Percentiles rank a stretch among this genome's conserved stretches.
Evolutionary conservation across 2,329 filamentous ascomycete genomes (phyloP).

Genomic region (Ophiostoma populinum): DNA sequence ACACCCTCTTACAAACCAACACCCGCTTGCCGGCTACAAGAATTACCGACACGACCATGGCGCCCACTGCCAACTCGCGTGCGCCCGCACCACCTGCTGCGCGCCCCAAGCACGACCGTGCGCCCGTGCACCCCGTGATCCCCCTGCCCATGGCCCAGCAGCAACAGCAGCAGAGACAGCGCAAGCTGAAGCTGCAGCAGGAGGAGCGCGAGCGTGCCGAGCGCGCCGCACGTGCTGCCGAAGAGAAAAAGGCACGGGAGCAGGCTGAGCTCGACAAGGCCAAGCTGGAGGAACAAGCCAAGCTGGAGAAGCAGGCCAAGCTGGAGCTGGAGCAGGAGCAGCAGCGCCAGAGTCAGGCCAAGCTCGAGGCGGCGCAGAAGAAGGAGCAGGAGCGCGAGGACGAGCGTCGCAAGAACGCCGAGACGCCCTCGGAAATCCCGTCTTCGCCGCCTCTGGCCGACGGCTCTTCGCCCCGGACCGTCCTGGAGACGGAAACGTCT

Average conservation of each 20-base stretch:
- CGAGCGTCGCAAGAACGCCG: not conserved
- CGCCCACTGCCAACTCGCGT: slow-evolving; percentile 6
- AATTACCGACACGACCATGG: slow-evolving; percentile 5
- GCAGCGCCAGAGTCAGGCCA: not conserved
- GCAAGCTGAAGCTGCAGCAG: slow-evolving; percentile 4
- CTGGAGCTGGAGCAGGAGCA: not conserved
- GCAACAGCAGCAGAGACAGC: slow-evolving; percentile 9
- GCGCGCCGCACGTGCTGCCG: no score
- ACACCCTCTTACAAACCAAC: no score
- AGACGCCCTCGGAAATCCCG: slow-evolving; percentile 1
- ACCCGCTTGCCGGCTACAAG: not conserved
- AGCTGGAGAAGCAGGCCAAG: not conserved
- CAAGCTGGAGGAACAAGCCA: not conserved
- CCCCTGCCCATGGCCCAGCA: slow-evolving; percentile 10
- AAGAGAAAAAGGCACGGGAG: slow-evolving; percentile 1
- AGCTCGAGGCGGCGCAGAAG: not conserved
- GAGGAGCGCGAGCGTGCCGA: slow-evolving; percentile 1
- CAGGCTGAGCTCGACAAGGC: not conserved
- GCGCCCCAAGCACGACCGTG: slow-evolving; percentile 5
- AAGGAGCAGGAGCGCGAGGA: not conserved
- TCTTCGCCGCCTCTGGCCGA: not conserved
- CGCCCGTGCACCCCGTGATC: slow-evolving; percentile 10
- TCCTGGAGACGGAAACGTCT: not conserved
- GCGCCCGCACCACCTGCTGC: slow-evolving; percentile 2
- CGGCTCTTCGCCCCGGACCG: slow-evolving; percentile 3